Evolutionary conservation across 2,329 filamentous ascomycete species (phyloP), one percentile per base, ranked within the genome.

Genomic region (Diplodia mutila): DNA sequence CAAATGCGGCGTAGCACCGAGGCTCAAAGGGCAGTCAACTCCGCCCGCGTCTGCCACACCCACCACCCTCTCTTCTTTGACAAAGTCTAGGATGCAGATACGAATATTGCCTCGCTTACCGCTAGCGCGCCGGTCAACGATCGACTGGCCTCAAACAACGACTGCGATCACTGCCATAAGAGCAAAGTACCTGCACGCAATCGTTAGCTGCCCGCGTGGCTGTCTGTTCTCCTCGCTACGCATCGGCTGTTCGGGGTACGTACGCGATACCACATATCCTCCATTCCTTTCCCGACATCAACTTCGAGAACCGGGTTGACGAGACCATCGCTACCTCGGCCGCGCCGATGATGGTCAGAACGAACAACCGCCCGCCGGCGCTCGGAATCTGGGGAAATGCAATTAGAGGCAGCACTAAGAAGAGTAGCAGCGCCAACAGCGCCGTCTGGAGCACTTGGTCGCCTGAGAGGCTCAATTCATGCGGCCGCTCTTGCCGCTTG

Each of bases 301-400:
- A 66, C 9, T 72, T 67, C 69, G 73, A 70, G 37, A 81, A 71
- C 69, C 76, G 73, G 16, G 77, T 80, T 69, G 76, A 72, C 55
- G 71, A 73, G 37, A 78, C 71, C 49, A 80, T 70, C 67, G 74
- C 71, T 61, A 78, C 75, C 49, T 75, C 77, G 29, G 73, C 78
- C 4, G 72, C 75, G 5, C 77, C 77, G 59, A 81, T 79, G 64
- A 80, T 68, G 32, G 73, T 70, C 29, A 80, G 76, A 27, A 81
- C 76, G 48, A 80, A 72, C 42, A 83, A 69, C 29, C 81, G 72
- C 29, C 79, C 81, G 1, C 79, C 72, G 23, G 82, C 65, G 9
- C 77, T 79, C 16, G 81, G 79, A 18, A 82, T 78, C n/a, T 81
- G 73, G 18, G 78, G 75, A 70, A 81, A 82, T 16, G 78, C 75